Evolutionary conservation across 2,329 filamentous ascomycete species (phyloP).

Genomic region (Microsporum canis): DNA sequence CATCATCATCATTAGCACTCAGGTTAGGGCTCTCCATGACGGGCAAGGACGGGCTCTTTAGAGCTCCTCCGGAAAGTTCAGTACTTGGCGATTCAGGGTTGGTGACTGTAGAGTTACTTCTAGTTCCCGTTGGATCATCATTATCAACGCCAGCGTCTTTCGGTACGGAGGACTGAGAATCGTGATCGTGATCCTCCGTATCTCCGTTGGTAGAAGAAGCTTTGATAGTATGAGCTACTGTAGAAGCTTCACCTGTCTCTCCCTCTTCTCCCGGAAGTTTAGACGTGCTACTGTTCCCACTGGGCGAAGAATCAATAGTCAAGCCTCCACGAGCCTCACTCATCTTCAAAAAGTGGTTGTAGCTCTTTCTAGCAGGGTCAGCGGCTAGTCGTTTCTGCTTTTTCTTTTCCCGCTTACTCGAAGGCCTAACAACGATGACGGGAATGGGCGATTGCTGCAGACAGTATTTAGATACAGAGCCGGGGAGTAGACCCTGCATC

Average conservation of each 20-base stretch:
- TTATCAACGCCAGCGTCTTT: constrained; percentile 1
- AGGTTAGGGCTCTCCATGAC: constrained; percentile 3
- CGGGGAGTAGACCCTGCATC: constrained; percentile 74
- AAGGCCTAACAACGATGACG: constrained; percentile 81
- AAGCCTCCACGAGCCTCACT: constrained; percentile 42
- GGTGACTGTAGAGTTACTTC: constrained; percentile 4
- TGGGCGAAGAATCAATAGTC: constrained; percentile 41
- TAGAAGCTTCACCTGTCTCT: constrained; percentile 40
- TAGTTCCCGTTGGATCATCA: constrained; percentile 9
- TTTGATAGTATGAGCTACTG: constrained; percentile 41
- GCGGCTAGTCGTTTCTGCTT: constrained; percentile 71
- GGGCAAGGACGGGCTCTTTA: constrained; percentile 12
- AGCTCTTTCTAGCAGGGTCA: constrained; percentile 64
- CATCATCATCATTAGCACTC: constrained; percentile 5
- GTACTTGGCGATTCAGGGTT: constrained; percentile 7
- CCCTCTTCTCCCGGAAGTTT: constrained; percentile 21
- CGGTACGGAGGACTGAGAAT: background rate
- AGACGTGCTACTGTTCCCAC: constrained; percentile 36
- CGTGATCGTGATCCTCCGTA: background rate
- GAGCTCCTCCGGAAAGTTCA: constrained; percentile 7
- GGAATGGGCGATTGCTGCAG: constrained; percentile 87
- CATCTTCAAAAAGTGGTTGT: constrained; percentile 64
- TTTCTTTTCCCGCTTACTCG: constrained; percentile 78
- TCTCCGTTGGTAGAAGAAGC: constrained; percentile 21
- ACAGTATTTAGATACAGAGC: constrained; percentile 89